Evolutionary conservation across 768 basidiomycete genomes (phyloP).

Genomic region (Trametes villosa): DNA sequence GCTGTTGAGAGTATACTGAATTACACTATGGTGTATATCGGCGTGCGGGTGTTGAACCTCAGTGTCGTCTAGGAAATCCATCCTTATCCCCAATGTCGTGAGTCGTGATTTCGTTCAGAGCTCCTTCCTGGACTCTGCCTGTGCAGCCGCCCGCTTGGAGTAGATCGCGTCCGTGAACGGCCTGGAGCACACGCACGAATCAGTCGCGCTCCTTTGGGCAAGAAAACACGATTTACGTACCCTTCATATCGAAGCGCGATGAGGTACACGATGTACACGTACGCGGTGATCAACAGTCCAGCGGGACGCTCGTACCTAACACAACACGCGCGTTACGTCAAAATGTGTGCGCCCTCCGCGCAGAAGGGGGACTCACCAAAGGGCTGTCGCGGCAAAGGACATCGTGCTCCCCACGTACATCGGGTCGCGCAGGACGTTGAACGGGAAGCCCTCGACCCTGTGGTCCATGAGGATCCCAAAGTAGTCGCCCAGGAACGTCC

Average conservation of each 20-base stretch:
- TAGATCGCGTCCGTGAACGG: constrained; percentile 88
- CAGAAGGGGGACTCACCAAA: constrained; percentile 63
- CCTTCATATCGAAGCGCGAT: constrained; percentile 90
- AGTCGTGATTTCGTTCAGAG: constrained; percentile 25
- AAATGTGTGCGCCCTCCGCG: background rate
- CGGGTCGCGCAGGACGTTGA: constrained; percentile 89
- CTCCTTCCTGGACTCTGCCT: constrained; percentile 36
- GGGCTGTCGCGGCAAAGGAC: constrained; percentile 82
- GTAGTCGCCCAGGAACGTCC: constrained; percentile 87
- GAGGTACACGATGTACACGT: constrained; percentile 83
- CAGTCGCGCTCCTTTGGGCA: background rate
- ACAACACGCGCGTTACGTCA: background rate
- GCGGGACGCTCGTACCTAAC: constrained; percentile 83
- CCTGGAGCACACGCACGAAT: constrained; percentile 35
- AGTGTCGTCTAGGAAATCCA: background rate
- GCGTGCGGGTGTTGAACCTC: constrained; percentile 24
- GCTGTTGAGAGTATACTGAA: constrained; percentile 25
- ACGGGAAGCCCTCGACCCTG: constrained; percentile 95
- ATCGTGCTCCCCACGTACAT: constrained; percentile 98
- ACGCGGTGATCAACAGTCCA: constrained; percentile 77
- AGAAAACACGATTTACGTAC: constrained; percentile 48
- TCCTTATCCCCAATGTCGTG: background rate
- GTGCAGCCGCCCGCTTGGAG: constrained; percentile 50
- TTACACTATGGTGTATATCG: constrained; percentile 18
- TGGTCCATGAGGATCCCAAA: constrained; percentile 88